Percentiles rank a stretch among this genome's conserved stretches.
phyloP scores from a whole-genome alignment of 2,329 filamentous ascomycete species.

The Zymoseptoria passerinii region DNA sequence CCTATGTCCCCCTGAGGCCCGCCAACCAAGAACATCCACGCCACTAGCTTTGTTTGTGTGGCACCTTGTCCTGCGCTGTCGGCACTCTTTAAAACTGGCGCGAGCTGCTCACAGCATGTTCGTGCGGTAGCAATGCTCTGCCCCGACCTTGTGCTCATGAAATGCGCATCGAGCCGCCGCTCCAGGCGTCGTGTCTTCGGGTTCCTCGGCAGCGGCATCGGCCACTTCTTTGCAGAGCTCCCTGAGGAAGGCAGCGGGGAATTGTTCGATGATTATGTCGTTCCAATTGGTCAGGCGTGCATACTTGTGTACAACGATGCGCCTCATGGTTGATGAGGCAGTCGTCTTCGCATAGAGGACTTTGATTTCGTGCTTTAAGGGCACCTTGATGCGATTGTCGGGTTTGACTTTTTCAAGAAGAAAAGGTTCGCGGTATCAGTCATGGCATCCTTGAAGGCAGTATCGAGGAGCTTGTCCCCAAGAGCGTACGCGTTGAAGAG shows the following conservation, averaged over 20 bases:
- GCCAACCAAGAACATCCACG: background rate
- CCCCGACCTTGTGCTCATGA: conserved; percentile 3
- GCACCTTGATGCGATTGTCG: background rate
- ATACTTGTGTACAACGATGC: background rate
- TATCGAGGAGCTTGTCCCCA: conserved; percentile 6
- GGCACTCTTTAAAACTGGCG: background rate
- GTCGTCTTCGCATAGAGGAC: background rate
- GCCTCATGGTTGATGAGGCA: background rate
- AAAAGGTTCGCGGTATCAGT: background rate
- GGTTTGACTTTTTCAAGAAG: background rate
- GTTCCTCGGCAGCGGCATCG: background rate
- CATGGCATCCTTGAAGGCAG: conserved; percentile 9
- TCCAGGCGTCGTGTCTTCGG: background rate
- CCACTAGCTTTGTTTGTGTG: background rate
- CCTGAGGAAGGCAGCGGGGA: background rate
- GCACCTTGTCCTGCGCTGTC: background rate
- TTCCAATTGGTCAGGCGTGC: background rate
- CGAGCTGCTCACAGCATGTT: background rate
- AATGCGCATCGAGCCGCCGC: background rate
- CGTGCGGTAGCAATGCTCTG: conserved; percentile 6
- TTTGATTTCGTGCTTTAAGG: background rate
- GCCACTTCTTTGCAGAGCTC: background rate
- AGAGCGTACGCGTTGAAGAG: conserved; percentile 1
- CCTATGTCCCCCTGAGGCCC: background rate
- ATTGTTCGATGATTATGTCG: background rate